Conservation (phyloP, 768 basidiomycete genomes). For the Boletus vermiculosoides region DNA sequence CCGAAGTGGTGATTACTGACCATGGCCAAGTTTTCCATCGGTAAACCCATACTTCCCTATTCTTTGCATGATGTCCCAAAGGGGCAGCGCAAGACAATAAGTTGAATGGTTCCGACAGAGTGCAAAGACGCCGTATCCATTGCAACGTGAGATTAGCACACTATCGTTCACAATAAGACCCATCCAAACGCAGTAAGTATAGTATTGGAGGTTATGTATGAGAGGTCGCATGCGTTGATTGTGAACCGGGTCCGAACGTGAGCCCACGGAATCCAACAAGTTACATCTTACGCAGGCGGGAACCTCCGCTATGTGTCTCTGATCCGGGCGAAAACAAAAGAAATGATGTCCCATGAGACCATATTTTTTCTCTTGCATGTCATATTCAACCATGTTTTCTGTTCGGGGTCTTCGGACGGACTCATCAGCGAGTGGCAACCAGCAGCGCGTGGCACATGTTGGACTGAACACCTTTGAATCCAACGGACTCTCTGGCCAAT, state of each 20-base stretch:
- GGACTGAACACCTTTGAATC: neutral
- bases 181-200: constrained; percentile 21
- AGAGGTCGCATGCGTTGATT: neutral
- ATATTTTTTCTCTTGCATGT: neutral
- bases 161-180: constrained; percentile 19
- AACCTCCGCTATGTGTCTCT: neutral
- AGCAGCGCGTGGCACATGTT: too few relatives aligned
- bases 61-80: neutral
- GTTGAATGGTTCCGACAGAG: neutral
- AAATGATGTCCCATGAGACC: neutral
- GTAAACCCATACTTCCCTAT: neutral
- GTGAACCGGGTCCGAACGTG: neutral
- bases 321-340: constrained; percentile 10
- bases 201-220: constrained; percentile 13
- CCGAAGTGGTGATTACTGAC: neutral
- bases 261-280: neutral
- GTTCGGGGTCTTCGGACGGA: neutral
- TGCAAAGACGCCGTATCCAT: neutral
- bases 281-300: neutral
- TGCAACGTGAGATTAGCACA: constrained; percentile 6
- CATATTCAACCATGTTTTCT: too few relatives aligned
- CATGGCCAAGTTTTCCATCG: neutral
- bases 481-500: neutral
- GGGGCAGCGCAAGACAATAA: constrained; percentile 24
- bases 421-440: too few relatives aligned